phyloP scores from a whole-genome alignment of 371 early-diverging fungal genomes.

The Zychaea mexicana region DNA sequence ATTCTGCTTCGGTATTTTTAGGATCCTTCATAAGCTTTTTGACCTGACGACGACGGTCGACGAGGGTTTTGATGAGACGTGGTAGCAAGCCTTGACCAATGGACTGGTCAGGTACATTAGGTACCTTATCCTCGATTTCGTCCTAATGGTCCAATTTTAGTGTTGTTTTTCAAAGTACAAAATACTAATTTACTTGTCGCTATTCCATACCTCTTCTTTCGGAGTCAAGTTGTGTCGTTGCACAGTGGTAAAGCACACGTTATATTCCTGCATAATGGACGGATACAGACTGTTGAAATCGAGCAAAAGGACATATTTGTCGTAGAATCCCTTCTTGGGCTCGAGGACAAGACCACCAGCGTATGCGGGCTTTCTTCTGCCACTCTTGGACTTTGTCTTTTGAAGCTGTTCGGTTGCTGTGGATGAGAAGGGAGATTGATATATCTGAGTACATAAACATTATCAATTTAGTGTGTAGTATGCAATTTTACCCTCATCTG shows the following conservation, averaged over 20 bases:
- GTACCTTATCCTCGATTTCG: constrained; percentile 64
- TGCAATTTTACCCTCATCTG: constrained; percentile 38
- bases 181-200: background rate
- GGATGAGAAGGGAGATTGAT: background rate
- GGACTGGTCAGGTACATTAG: constrained; percentile 76
- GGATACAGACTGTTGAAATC: constrained; percentile 99
- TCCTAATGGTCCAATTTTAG: too few species aligned
- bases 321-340: constrained; percentile 97
- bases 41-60: constrained; percentile 90
- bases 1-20: constrained; percentile 55
- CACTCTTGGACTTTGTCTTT: constrained; percentile 32
- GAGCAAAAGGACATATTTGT: constrained; percentile 93
- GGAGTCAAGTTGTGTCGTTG: constrained; percentile 46
- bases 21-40: constrained; percentile 90
- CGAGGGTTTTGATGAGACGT: constrained; percentile 85
- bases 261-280: constrained; percentile 99
- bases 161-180: too few species aligned
- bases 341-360: constrained; percentile 99
- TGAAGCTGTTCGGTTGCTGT: constrained; percentile 40
- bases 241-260: constrained; percentile 99
- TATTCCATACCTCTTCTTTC: constrained; percentile 1
- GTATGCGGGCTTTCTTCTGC: constrained; percentile 91
- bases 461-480: background rate
- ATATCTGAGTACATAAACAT: background rate
- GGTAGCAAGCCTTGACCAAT: constrained; percentile 89